These are phyloP conservation scores for Neonectria sp. DNA, from an alignment of 2,329 filamentous ascomycete genomes.

Conservation along the genomic window DNA sequence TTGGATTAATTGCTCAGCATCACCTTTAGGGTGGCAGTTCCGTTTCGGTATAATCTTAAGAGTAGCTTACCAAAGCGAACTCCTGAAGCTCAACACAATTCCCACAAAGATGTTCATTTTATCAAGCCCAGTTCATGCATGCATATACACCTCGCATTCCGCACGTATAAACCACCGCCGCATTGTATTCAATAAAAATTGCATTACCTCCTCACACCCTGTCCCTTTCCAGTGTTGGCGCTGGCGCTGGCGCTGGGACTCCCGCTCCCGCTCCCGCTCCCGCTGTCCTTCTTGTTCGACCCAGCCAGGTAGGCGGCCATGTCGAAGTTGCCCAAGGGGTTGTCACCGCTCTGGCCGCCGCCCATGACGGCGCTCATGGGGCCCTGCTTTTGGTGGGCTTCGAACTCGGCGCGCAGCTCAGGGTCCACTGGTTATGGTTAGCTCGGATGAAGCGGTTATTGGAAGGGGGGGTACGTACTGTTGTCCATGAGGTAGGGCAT, in stretches of 20 bases:
- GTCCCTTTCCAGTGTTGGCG: constrained; percentile 53
- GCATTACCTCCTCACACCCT: constrained; percentile 57
- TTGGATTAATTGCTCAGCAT: neutral
- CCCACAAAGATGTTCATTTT: neutral
- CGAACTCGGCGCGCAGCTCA: constrained; percentile 94
- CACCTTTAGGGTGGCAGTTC: neutral
- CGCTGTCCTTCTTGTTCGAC: constrained; percentile 59
- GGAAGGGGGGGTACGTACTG: constrained; percentile 72
- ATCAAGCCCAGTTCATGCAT: constrained; percentile 9
- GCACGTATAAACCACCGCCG: constrained; percentile 1
- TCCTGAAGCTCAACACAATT: constrained; percentile 1
- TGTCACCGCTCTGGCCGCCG: constrained; percentile 52
- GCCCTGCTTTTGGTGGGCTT: constrained; percentile 86
- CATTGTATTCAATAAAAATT: neutral
- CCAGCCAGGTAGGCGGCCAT: constrained; percentile 76
- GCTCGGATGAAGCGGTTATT: constrained; percentile 12
- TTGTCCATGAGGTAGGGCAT: constrained; percentile 97
- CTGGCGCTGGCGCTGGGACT: constrained; percentile 27
- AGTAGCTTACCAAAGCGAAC: constrained; percentile 8
- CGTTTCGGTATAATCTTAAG: constrained; percentile 17
- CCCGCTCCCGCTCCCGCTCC: constrained; percentile 28
- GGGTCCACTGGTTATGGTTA: constrained; percentile 83
- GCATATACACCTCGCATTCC: constrained; percentile 8
- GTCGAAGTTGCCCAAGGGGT: constrained; percentile 70
- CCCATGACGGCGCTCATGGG: constrained; percentile 73